A percentile compares a stretch with the other conserved stretches of the same genome.
These are phyloP conservation scores for Entomortierella chlamydospora DNA, from an alignment of 192 early-diverging fungal genomes.

Conservation along the genomic window DNA sequence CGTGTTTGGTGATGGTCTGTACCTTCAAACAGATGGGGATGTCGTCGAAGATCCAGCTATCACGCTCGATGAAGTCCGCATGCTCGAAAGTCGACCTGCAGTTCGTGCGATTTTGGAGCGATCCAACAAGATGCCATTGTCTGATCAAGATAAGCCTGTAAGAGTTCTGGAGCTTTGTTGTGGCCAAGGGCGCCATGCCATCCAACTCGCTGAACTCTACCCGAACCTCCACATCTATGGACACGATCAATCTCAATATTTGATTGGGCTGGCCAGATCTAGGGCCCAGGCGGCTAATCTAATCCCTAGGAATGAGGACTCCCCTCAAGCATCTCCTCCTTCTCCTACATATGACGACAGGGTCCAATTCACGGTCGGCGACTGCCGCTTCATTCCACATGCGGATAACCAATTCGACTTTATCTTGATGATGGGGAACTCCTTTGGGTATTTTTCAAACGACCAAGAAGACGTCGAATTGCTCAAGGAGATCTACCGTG, in stretches of 20 bases:
- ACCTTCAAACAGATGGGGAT: constrained; percentile 76
- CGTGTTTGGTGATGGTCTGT: constrained; percentile 68
- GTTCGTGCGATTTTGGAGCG: neutral
- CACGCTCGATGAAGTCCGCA: constrained; percentile 64
- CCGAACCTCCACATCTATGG: constrained; percentile 64
- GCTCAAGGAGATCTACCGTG: constrained; percentile 61
- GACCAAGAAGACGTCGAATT: constrained; percentile 54
- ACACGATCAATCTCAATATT: constrained; percentile 54
- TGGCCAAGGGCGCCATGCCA: constrained; percentile 72
- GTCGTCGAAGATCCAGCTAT: constrained; percentile 77
- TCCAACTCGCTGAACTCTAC: constrained; percentile 65
- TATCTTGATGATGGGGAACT: constrained; percentile 72
- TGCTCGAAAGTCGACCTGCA: constrained; percentile 50
- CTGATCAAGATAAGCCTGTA: neutral
- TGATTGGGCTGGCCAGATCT: constrained; percentile 65
- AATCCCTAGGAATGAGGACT: neutral
- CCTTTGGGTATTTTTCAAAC: constrained; percentile 74
- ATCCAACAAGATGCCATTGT: neutral
- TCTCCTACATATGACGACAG: neutral
- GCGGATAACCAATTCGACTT: constrained; percentile 61
- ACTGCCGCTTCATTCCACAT: constrained; percentile 69
- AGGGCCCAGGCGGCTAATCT: constrained; percentile 31
- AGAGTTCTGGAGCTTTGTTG: constrained; percentile 72
- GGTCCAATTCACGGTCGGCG: constrained; percentile 68
- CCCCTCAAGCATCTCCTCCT: constrained; percentile 3